Percentiles rank a stretch among this genome's conserved stretches.
phyloP scores from a whole-genome alignment of 225 moss, liverwort and hornwort genomes.

The Polytrichum formosum region DNA sequence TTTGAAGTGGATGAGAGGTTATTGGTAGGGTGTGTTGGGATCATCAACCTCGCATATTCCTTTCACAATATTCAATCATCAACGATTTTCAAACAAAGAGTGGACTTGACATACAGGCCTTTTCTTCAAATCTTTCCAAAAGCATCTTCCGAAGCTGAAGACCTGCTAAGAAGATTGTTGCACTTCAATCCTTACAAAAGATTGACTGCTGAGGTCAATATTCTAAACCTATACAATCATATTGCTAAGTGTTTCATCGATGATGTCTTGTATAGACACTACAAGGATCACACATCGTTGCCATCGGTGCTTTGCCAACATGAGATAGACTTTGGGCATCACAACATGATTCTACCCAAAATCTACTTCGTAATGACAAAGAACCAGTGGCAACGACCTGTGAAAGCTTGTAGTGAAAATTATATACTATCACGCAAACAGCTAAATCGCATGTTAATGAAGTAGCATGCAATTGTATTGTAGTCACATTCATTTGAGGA shows the following conservation, averaged over 20 bases:
- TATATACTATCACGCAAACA: too few species aligned
- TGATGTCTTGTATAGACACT: background rate
- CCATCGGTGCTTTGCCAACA: background rate
- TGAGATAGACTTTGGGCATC: background rate
- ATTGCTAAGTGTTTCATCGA: background rate
- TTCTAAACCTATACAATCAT: too few species aligned
- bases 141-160: slow-evolving; percentile 78
- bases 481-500: background rate
- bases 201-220: slow-evolving; percentile 73
- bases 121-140: slow-evolving; percentile 75
- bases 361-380: background rate
- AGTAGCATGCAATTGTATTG: background rate
- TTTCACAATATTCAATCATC: too few species aligned
- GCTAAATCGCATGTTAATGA: too few species aligned
- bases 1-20: too few species aligned
- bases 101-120: slow-evolving; percentile 32
- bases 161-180: slow-evolving; percentile 63
- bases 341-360: background rate
- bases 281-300: too few species aligned
- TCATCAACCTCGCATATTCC: too few species aligned
- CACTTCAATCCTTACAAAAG: slow-evolving; percentile 94
- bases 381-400: too few species aligned
- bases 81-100: too few species aligned
- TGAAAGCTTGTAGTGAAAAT: too few species aligned
- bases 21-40: too few species aligned